phyloP scores from a whole-genome alignment of 2,329 filamentous ascomycete species.

The Fusarium succisae region DNA sequence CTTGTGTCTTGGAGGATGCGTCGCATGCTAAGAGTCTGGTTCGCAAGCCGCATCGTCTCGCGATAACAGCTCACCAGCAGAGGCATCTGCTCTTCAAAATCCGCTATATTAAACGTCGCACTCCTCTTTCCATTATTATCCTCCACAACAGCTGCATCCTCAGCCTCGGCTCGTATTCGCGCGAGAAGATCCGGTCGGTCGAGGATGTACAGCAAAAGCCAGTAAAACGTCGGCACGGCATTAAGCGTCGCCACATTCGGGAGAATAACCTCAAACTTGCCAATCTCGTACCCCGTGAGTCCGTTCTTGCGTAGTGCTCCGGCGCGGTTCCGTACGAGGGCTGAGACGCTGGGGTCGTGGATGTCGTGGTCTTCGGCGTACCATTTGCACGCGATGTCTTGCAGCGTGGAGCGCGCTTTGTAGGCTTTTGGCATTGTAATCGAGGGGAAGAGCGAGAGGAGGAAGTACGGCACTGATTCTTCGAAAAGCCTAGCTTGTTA shows the following conservation, averaged over 20 bases:
- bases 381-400: constrained; percentile 44
- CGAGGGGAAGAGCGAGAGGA: constrained; percentile 45
- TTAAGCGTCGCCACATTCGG: constrained; percentile 46
- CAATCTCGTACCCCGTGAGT: constrained; percentile 43
- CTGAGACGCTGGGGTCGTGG: constrained; percentile 38
- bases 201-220: constrained; percentile 47
- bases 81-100: constrained; percentile 51
- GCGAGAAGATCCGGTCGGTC: constrained; percentile 38
- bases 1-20: constrained; percentile 53
- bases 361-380: constrained; percentile 44
- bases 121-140: neutral
- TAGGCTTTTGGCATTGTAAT: constrained; percentile 46
- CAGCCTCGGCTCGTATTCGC: constrained; percentile 32
- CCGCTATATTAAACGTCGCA: constrained; percentile 48
- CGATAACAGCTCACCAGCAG: constrained; percentile 56
- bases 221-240: constrained; percentile 51
- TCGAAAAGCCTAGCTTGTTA: constrained; percentile 36
- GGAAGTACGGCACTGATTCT: constrained; percentile 36
- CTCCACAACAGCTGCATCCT: neutral
- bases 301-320: constrained; percentile 41
- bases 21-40: constrained; percentile 51
- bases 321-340: constrained; percentile 44
- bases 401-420: constrained; percentile 38
- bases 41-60: constrained; percentile 55
- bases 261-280: constrained; percentile 44